Evolutionary conservation across 352 stramenopile genomes (phyloP), one percentile per base, ranked within the genome.

Genomic region (Phytophthora capsici): DNA sequence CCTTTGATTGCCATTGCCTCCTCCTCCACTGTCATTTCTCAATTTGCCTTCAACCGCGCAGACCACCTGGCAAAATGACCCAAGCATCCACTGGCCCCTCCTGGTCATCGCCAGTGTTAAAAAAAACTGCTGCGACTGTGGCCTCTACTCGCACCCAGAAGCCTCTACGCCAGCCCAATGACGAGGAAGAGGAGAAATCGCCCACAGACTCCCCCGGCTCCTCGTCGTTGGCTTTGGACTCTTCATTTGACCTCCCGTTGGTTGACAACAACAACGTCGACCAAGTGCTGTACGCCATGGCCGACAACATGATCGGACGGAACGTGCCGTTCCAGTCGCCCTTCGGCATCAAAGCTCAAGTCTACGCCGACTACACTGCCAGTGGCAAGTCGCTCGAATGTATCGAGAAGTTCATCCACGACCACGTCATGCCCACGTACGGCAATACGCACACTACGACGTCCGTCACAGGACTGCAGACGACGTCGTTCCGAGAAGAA

Each of bases 391-490:
- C 91, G 2, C 59, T 98, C 6, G 65, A 68, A 51, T 94, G 79
- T 30, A 92, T 99, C 26, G 96, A 99, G 70, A 56, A 78, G 12
- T 98, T 97, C 61, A 80, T 99, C 9, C 55, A 73, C 25, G 45
- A 88, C 34, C 73, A 91, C 16, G 97, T 98, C 37, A 69, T 98
- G 51, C 96, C 96, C 1, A 84, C 97, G 7, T 98, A 99, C 69
- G 96, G 92, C 26, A 99, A 99, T 71, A 99, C 96, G 12, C 97
- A 99, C 77, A 99, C 96, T 13, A 93, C 86, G 19, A 90, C 84
- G 0, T 96, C 83, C 9, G 72, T 86, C 55, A 86, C 77, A 25
- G 84, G 78, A 0, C 41, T 86, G 16, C 81, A 91, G 47, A 97
- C 83, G 23, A 98, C 94, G 6, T 97, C 87, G 14, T 98, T 99